A percentile compares a stretch with the other conserved stretches of the same genome.
Evolutionary conservation across 2,329 filamentous ascomycete genomes (phyloP).

Genomic region (Fusarium buharicum): DNA sequence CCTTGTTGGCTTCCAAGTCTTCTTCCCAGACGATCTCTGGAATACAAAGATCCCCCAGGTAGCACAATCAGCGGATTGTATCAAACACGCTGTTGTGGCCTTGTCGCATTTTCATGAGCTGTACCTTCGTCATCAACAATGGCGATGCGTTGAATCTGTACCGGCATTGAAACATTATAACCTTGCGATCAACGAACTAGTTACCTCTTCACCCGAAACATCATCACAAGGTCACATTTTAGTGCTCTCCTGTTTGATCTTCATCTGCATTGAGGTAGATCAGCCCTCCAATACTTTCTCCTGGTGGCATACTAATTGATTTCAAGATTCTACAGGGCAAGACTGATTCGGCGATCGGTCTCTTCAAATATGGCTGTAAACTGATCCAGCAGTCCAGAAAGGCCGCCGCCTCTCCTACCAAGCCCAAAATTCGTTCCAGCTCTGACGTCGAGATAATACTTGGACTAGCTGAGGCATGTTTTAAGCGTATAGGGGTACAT

Average conservation of each 20-base stretch:
- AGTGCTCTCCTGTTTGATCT: constrained; percentile 28
- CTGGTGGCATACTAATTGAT: background rate
- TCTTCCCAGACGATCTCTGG: constrained; percentile 26
- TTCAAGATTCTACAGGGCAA: constrained; percentile 27
- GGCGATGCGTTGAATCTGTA: background rate
- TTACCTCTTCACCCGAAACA: background rate
- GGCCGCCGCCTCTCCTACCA: accelerated
- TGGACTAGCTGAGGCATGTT: background rate
- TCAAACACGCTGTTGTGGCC: constrained; percentile 15
- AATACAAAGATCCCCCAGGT: constrained; percentile 18
- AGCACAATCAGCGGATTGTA: constrained; percentile 9
- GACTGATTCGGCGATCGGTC: constrained; percentile 14
- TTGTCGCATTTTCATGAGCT: constrained; percentile 18
- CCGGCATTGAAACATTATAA: constrained; percentile 23
- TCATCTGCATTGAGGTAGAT: constrained; percentile 26
- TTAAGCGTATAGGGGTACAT: constrained; percentile 21
- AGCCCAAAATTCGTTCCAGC: accelerated
- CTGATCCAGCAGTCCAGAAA: constrained; percentile 23
- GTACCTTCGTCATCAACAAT: constrained; percentile 10
- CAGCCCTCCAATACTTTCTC: accelerated
- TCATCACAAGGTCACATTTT: constrained; percentile 5
- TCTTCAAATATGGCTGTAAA: constrained; percentile 28
- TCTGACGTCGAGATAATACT: constrained; percentile 6
- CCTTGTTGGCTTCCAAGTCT: constrained; percentile 22
- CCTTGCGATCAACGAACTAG: constrained; percentile 18